phyloP scores from a whole-genome alignment of 2,329 filamentous ascomycete genomes.

The Mollisia scopiformis region DNA sequence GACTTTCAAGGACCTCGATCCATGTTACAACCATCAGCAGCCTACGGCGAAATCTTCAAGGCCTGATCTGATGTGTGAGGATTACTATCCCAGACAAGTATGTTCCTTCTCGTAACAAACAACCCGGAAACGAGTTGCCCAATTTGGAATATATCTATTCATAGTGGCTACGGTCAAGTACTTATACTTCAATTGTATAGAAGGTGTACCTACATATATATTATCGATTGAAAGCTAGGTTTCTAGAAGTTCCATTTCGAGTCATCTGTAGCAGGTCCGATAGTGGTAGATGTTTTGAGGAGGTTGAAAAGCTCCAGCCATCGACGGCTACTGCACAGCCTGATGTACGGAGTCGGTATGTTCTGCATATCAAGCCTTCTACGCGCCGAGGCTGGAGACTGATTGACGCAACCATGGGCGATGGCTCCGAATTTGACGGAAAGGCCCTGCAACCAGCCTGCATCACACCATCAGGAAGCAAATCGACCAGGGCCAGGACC shows the following conservation, averaged over 20 bases:
- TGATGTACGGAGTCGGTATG: constrained; percentile 7
- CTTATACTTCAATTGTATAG: no score
- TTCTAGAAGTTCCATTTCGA: background rate
- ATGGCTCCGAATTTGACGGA: constrained; percentile 1
- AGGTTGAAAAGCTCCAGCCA: background rate
- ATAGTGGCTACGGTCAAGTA: no score
- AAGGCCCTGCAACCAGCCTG: background rate
- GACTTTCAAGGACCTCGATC: no score
- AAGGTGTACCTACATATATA: no score
- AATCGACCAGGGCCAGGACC: background rate
- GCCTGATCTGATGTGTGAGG: background rate
- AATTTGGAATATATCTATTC: no score
- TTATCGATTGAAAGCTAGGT: no score
- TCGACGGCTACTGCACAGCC: background rate
- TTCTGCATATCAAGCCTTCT: constrained; percentile 20
- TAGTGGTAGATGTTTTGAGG: background rate
- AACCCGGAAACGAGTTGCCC: no score
- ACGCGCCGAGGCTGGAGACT: constrained; percentile 16
- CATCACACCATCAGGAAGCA: constrained; percentile 13
- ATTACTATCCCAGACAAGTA: no score
- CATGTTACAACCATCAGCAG: no score
- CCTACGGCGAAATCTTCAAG: background rate
- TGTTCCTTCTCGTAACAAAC: no score
- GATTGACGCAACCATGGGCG: constrained; percentile 6
- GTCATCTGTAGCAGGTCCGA: background rate